Percentiles rank a stretch among this genome's conserved stretches.
Evolutionary conservation across 2,329 filamentous ascomycete genomes (phyloP).

Genomic region (Sphaerulina vaccinii): DNA sequence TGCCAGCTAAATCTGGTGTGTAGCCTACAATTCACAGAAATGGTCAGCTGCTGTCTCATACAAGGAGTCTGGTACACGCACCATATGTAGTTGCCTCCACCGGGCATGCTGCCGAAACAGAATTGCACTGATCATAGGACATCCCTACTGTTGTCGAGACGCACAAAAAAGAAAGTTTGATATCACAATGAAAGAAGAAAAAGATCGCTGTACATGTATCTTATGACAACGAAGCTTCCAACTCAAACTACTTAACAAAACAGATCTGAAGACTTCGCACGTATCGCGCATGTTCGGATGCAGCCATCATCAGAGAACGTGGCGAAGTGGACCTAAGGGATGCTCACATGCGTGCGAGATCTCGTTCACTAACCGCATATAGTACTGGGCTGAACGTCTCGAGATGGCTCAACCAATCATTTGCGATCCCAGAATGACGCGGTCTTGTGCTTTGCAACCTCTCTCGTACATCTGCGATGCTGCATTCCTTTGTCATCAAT

Average conservation of each 20-base stretch:
- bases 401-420: neutral
- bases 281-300: no score
- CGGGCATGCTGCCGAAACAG: slow-evolving; percentile 36
- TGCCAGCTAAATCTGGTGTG: slow-evolving; percentile 40
- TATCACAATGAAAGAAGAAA: neutral
- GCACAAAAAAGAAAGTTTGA: neutral
- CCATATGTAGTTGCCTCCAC: slow-evolving; percentile 42
- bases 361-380: no score
- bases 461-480: neutral
- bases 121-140: slow-evolving; percentile 26
- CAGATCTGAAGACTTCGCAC: no score
- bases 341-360: no score
- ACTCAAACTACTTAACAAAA: neutral
- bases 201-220: neutral
- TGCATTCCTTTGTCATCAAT: neutral
- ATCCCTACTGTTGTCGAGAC: neutral
- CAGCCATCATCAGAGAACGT: no score
- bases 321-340: no score
- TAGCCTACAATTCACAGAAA: no score
- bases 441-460: no score
- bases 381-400: no score
- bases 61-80: no score
- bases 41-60: no score
- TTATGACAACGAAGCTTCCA: neutral
- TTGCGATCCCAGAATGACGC: neutral